Conservation (phyloP, 164 flowering plant species). For the Umbellularia californica region DNA sequence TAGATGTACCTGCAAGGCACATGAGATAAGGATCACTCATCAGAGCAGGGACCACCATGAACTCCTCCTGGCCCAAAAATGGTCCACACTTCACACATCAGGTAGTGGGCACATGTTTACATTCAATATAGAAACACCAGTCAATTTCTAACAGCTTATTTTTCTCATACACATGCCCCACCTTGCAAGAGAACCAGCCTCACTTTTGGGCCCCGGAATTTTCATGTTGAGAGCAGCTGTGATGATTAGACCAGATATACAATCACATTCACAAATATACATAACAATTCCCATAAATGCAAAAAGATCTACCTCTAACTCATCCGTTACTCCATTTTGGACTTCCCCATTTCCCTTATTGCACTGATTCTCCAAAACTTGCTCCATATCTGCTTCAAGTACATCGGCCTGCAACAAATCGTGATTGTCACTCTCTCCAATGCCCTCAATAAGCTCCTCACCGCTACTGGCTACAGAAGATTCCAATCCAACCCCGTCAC, state of each 20-base stretch:
- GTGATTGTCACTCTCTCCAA: constrained; percentile 24
- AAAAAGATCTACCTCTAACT: constrained; percentile 51
- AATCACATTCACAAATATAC: not conserved
- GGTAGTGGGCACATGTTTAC: not conserved
- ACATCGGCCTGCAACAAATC: constrained; percentile 25
- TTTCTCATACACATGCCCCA: not conserved
- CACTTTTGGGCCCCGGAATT: not conserved
- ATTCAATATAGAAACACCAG: not conserved
- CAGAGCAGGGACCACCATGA: not conserved
- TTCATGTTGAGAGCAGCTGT: not conserved
- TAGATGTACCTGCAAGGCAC: not conserved
- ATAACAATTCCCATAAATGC: not conserved
- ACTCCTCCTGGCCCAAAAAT: not conserved
- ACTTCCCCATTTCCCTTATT: constrained; percentile 12
- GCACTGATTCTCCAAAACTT: constrained; percentile 24
- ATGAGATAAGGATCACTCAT: not conserved
- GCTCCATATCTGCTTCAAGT: constrained; percentile 27
- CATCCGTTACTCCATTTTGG: constrained; percentile 29
- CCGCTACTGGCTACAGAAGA: constrained; percentile 18
- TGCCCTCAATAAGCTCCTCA: constrained; percentile 18
- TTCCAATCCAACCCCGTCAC: constrained; percentile 23
- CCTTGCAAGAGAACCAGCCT: not conserved
- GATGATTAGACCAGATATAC: not conserved
- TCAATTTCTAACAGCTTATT: not conserved
- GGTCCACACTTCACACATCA: too few relatives aligned